Conservation (phyloP, 305 asterid genomes). For the Coffea humblotiana region DNA sequence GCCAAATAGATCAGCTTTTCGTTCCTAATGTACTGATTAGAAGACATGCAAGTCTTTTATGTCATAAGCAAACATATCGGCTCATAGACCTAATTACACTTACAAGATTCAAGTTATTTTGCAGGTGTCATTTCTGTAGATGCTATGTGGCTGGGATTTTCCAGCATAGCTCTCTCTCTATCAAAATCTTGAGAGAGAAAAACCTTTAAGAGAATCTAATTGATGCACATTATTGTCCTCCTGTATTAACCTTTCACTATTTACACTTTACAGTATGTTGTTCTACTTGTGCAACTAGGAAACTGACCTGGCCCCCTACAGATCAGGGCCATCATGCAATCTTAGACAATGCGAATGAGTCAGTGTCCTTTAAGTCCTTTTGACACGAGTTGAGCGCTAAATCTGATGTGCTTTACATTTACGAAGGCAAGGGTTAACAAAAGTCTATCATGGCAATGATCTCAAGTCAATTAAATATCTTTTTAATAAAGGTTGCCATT, state of each 20-base stretch:
- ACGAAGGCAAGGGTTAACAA: neutral
- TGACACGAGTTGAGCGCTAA: neutral
- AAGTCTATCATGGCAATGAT: neutral
- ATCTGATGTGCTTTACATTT: neutral
- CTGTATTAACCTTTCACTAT: neutral
- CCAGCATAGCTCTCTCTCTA: neutral
- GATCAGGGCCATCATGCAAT: neutral
- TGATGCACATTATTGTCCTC: neutral
- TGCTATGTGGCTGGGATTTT: neutral
- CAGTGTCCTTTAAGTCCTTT: neutral
- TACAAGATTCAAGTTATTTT: neutral
- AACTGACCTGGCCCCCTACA: constrained; percentile 1
- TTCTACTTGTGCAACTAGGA: neutral
- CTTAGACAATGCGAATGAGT: neutral
- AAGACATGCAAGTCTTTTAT: neutral
- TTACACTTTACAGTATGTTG: neutral
- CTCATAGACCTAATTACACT: neutral
- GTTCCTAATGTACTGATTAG: neutral
- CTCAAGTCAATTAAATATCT: neutral
- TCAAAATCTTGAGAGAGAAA: neutral
- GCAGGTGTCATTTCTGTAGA: neutral
- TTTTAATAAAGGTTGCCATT: neutral
- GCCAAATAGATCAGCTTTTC: neutral
- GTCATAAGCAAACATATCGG: neutral
- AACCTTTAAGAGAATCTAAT: neutral